Percentiles rank a stretch among this genome's conserved stretches.
Evolutionary conservation across 2,329 filamentous ascomycete species (phyloP).

Genomic region (Parascedosporium putredinis): DNA sequence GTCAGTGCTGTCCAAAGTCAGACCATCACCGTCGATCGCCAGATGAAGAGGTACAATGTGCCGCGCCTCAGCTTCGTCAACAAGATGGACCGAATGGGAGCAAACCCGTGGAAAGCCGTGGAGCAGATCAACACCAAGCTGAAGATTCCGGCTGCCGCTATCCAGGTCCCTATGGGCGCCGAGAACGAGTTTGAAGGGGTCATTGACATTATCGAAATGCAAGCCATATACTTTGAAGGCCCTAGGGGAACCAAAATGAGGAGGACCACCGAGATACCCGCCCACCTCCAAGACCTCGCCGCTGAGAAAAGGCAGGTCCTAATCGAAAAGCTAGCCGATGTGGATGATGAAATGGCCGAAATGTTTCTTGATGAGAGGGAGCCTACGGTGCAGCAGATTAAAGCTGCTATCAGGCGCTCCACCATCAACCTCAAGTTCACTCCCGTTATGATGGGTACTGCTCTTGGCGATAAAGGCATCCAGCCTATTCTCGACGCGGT

Average conservation of each 20-base stretch:
- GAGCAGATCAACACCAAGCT: constrained; percentile 97
- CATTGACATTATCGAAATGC: constrained; percentile 86
- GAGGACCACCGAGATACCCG: constrained; percentile 70
- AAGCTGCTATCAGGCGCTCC: constrained; percentile 79
- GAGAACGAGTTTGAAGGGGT: constrained; percentile 91
- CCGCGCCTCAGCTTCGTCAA: constrained; percentile 94
- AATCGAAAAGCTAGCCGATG: constrained; percentile 91
- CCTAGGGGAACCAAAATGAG: constrained; percentile 67
- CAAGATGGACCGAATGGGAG: constrained; percentile 99
- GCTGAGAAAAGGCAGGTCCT: constrained; percentile 75
- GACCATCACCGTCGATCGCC: constrained; percentile 94
- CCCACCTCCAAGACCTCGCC: constrained; percentile 63
- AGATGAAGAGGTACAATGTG: constrained; percentile 98
- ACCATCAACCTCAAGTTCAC: constrained; percentile 88
- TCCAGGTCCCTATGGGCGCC: constrained; percentile 87
- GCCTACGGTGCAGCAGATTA: constrained; percentile 74
- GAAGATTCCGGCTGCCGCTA: constrained; percentile 80
- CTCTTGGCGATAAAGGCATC: constrained; percentile 85
- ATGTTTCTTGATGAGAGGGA: constrained; percentile 80
- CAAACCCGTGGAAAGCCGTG: constrained; percentile 94
- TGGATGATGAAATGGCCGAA: constrained; percentile 96
- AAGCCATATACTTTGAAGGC: constrained; percentile 86
- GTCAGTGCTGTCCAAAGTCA: constrained; percentile 96
- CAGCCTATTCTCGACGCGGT: constrained; percentile 96
- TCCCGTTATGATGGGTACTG: constrained; percentile 93